Percentiles rank a stretch among this genome's conserved stretches.
phyloP scores from a whole-genome alignment of 441 rosid genomes.

The Adansonia madagascariensis region DNA sequence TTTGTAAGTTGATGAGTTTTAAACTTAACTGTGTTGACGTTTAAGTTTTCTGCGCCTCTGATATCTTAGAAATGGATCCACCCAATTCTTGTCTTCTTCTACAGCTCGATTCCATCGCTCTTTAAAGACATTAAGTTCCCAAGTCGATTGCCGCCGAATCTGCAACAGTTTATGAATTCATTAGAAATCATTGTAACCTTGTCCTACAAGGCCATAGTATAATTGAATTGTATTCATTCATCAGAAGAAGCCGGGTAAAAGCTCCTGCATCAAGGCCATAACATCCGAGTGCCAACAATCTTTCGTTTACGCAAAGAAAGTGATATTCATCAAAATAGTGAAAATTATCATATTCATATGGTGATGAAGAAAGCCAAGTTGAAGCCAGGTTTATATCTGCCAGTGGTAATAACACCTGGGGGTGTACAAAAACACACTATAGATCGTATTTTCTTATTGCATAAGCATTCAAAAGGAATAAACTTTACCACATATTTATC shows the following conservation, averaged over 20 bases:
- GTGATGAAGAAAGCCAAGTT: neutral
- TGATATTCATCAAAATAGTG: neutral
- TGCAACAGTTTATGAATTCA: constrained; percentile 34
- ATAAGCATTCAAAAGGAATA: neutral
- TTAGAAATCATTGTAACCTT: neutral
- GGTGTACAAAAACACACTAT: neutral
- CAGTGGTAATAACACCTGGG: neutral
- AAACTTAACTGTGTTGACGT: constrained; percentile 26
- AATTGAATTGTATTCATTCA: neutral
- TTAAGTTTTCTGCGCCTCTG: constrained; percentile 34
- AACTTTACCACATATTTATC: no score
- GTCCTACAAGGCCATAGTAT: no score
- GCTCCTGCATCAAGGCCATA: neutral
- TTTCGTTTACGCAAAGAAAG: neutral
- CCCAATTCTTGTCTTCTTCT: constrained; percentile 65
- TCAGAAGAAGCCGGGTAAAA: neutral
- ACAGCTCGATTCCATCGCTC: constrained; percentile 78
- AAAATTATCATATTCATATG: neutral
- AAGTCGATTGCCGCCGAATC: constrained; percentile 85
- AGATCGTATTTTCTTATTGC: neutral
- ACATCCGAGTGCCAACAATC: neutral
- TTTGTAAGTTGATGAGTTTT: neutral
- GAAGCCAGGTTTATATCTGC: neutral
- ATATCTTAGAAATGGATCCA: constrained; percentile 57
- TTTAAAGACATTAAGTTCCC: constrained; percentile 76